Base-by-base conservation (phyloP, 352 stramenopile genomes). In the Phytophthora uliginosa region DNA sequence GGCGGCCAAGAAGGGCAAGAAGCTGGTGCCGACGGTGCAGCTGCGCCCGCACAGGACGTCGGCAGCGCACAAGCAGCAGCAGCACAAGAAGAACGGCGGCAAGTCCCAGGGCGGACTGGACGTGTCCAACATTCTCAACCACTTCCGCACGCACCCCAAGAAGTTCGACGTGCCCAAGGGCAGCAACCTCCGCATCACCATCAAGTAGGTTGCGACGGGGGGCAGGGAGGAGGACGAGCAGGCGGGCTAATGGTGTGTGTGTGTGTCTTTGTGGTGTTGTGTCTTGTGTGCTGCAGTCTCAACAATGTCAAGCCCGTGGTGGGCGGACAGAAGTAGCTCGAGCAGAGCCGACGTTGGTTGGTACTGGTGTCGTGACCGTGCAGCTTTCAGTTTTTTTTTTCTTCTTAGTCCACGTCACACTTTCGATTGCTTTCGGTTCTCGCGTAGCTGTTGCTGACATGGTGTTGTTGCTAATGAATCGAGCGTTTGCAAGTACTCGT, bases 91-190 rank as follows among this genome's bases (percentile, higher is more conserved):
- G 36, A 42, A 42, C 36, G 36, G 36, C 36, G 36, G 36, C 12
- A 36, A 60, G 1, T 57, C 63, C 18, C 60, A 66, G 47, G 64
- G 74, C 42, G 78, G 75, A 36, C 71, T 94, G 40, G 84, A 94
- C 61, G 85, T 93, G 54, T 93, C 85, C 52, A 93, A 93, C 69
- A 94, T 94, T 69, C 79, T 91, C 58, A 79, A 83, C 73, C 89
- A 96, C 73, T 94, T 92, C 60, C 82, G 78, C 48, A 82, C 84
- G 57, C 86, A 95, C 65, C 86, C 86, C 22, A 90, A 83, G 56
- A 96, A 95, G 78, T 96, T 96, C 51, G 74, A 90, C 55, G 71
- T 96, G 24, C 89, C 89, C 34, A 89, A 95, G 63, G 89, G 86
- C 53, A 91, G 81, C 62, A 93, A 93, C 69, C 78, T 95, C 26